Percentiles rank a stretch among this genome's conserved stretches.
phyloP scores from a whole-genome alignment of 2,329 filamentous ascomycete species.

The Epichloe brachyelytri region DNA sequence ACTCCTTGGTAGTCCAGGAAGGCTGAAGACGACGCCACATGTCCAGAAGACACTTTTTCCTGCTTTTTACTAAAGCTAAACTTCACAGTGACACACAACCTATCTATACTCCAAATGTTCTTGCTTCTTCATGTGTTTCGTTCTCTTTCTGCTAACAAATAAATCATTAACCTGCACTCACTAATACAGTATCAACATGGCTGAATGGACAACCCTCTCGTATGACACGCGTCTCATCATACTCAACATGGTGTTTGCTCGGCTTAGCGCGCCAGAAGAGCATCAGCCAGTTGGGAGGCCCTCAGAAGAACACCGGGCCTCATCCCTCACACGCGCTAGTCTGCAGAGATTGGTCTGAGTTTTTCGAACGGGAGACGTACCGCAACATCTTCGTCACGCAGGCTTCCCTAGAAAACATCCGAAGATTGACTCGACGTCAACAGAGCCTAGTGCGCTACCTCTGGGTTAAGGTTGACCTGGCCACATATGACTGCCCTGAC shows the following conservation, averaged over 20 bases:
- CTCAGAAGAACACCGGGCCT: background rate
- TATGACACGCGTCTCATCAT: background rate
- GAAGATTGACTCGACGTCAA: background rate
- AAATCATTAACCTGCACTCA: background rate
- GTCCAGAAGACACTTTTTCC: background rate
- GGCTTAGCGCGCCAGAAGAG: background rate
- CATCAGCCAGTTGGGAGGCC: background rate
- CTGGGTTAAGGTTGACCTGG: background rate
- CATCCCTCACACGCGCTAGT: background rate
- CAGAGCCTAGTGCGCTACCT: background rate
- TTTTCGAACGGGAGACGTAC: background rate
- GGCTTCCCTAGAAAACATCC: background rate
- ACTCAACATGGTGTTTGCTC: background rate
- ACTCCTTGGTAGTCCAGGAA: too few species aligned
- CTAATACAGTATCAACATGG: background rate
- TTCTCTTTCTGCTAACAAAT: background rate
- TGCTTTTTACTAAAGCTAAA: background rate
- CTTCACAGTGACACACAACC: background rate
- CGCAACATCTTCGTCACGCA: background rate
- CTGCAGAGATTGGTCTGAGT: background rate
- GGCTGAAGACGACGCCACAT: background rate
- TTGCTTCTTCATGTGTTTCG: background rate
- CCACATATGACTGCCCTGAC: background rate
- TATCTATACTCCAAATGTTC: background rate
- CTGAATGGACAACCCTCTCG: background rate